phyloP scores from a whole-genome alignment of 1,139 yeast genomes.

The Lodderomyces beijingensis region DNA sequence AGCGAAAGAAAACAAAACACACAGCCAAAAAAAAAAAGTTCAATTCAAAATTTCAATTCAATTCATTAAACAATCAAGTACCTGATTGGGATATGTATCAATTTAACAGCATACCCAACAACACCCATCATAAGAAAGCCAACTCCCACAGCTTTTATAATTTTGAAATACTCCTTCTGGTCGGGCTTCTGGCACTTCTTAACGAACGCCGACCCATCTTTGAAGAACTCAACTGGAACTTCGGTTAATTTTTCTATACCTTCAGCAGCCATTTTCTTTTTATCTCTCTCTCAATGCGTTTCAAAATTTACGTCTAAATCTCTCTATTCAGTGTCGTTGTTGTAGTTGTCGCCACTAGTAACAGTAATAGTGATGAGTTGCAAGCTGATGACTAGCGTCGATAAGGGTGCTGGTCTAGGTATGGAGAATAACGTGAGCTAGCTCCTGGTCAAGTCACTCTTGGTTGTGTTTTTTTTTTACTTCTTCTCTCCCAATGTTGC shows the following conservation, averaged over 20 bases:
- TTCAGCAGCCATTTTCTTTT: slow-evolving; percentile 48
- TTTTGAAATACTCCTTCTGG: slow-evolving; percentile 79
- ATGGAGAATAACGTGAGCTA: too few species aligned
- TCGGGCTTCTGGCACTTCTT: slow-evolving; percentile 93
- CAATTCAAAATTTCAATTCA: background rate
- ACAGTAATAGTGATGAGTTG: too few species aligned
- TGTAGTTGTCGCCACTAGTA: too few species aligned
- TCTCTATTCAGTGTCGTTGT: too few species aligned
- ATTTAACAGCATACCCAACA: slow-evolving; percentile 92
- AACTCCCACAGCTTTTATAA: slow-evolving; percentile 91
- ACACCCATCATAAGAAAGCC: slow-evolving; percentile 98
- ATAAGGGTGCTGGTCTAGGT: too few species aligned
- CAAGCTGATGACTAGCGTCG: too few species aligned
- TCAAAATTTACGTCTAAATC: too few species aligned
- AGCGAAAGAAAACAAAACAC: background rate
- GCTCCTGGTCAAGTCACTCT: too few species aligned
- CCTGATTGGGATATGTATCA: slow-evolving; percentile 95
- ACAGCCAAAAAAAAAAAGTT: background rate
- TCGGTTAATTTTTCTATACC: slow-evolving; percentile 82
- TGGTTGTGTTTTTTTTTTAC: too few species aligned
- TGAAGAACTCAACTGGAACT: slow-evolving; percentile 85
- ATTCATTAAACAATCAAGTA: slow-evolving; percentile 76
- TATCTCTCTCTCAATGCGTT: too few species aligned
- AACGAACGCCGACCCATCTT: slow-evolving; percentile 85
- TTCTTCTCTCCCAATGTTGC: too few species aligned